Base-by-base conservation (phyloP, 1,139 yeast genomes). In the Kurtzmaniella quercitrusa region DNA sequence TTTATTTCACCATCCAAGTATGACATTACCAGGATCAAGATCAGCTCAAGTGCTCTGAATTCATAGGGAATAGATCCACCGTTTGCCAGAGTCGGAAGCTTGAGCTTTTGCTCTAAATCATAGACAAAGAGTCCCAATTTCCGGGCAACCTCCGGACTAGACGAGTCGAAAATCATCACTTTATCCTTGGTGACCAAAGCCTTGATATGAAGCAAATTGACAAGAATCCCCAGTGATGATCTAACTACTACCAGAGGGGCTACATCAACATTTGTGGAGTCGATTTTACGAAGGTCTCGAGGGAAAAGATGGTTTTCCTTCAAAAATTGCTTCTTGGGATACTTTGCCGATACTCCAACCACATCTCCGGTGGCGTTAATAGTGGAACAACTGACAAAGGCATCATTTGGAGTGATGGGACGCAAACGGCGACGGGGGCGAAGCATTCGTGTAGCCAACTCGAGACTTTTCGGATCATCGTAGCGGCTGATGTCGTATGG, bases 241-340 rank as follows among this genome's bases (percentile, higher is more conserved):
- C 97, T 78, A 14, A 90, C 84, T 58, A 88, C 74, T 37, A 93
- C 83, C 27, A 93, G 81, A 0, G 98, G 98, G 9, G 89, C 93
- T 31, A 93, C 86, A 60, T 90, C 96, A 48, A 87, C 83, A 23
- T 87, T 77, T 0, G 95, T 88, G 7, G 95, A 85, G 63, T 93
- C 98, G 44, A 94, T 84, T 55, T 88, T 89, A 4, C 96, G 68
- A 43, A 89, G 67, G 60, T 89, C 96, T 51, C 96, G 73, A 0
- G 96, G 95, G 41, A 83, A 75, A 36, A 89, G 65, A 29, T 86
- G 86, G 56, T 88, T 89, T 48, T 85, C 82, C 46, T 81, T 75
- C 14, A 94, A 68, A 46, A 94, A 79, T 48, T 81, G 79, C 68
- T 85, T 79, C 58, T 89, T 84, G 46, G 88, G 90, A 55, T 81